These are phyloP conservation scores for Casuarina cunninghamiana DNA, from an alignment of 306 rosid genomes.

Conservation along the genomic window DNA sequence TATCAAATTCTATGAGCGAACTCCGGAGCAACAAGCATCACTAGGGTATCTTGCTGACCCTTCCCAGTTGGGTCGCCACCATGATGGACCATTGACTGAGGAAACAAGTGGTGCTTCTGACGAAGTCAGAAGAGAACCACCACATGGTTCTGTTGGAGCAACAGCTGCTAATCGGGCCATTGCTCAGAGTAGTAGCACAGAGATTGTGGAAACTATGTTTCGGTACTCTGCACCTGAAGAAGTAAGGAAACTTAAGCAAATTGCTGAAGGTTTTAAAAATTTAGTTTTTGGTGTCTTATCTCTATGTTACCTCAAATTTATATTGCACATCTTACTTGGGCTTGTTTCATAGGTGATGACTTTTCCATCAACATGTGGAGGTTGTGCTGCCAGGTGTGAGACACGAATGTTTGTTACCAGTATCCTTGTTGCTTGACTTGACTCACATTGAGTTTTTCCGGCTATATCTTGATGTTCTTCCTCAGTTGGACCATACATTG, in stretches of 20 bases:
- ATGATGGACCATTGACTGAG: slow-evolving; percentile 35
- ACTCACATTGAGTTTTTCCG: slow-evolving; percentile 16
- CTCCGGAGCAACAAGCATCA: slow-evolving; percentile 82
- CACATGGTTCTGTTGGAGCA: slow-evolving; percentile 88
- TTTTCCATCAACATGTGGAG: slow-evolving; percentile 93
- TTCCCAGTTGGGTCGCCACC: slow-evolving; percentile 41
- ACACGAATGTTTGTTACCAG: slow-evolving; percentile 95
- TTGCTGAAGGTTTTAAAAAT: slow-evolving; percentile 1
- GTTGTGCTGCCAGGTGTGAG: slow-evolving; percentile 67
- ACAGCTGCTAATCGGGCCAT: slow-evolving; percentile 85
- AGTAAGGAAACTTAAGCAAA: slow-evolving; percentile 39
- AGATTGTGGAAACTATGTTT: slow-evolving; percentile 83
- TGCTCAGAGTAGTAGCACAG: slow-evolving; percentile 84
- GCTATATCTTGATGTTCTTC: background rate
- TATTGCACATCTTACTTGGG: slow-evolving; percentile 16
- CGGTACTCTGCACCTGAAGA: slow-evolving; percentile 94
- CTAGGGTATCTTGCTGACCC: slow-evolving; percentile 71
- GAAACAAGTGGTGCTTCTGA: slow-evolving; percentile 37
- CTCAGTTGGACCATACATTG: background rate
- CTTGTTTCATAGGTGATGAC: slow-evolving; percentile 80
- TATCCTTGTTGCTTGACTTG: slow-evolving; percentile 51
- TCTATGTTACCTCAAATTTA: background rate
- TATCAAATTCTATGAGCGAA: slow-evolving; percentile 83
- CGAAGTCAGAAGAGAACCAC: slow-evolving; percentile 58
- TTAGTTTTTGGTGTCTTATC: slow-evolving; percentile 11